phyloP scores from a whole-genome alignment of 345 rosid species.

The Lagerstroemia speciosa region DNA sequence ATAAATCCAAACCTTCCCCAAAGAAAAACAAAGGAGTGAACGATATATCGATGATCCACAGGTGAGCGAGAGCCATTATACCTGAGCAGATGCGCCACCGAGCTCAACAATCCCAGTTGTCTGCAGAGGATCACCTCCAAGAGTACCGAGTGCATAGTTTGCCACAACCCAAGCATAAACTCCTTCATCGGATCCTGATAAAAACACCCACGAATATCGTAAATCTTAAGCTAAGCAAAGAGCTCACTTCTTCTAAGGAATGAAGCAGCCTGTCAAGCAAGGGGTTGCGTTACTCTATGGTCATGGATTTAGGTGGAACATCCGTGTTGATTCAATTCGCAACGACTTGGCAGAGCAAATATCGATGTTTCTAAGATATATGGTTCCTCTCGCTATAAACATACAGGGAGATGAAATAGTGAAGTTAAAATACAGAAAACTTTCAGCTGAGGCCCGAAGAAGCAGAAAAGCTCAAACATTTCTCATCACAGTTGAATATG shows the following conservation, averaged over 20 bases:
- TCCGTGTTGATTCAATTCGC: neutral
- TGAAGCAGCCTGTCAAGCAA: neutral
- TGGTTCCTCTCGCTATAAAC: neutral
- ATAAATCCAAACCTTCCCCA: neutral
- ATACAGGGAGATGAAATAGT: neutral
- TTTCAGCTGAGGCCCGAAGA: neutral
- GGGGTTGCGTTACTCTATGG: neutral
- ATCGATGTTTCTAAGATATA: neutral
- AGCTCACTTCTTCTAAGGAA: neutral
- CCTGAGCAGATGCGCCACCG: slow-evolving; percentile 98
- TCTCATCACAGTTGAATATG: neutral
- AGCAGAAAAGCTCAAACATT: neutral
- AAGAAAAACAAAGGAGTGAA: neutral
- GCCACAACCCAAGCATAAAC: slow-evolving; percentile 92
- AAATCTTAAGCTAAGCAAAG: neutral
- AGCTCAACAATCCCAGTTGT: slow-evolving; percentile 94
- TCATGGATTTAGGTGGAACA: neutral
- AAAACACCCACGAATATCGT: slow-evolving; percentile 12
- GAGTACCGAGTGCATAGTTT: slow-evolving; percentile 65
- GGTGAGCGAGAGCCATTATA: slow-evolving; percentile 15
- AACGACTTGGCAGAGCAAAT: neutral
- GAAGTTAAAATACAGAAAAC: neutral
- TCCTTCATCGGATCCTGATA: slow-evolving; percentile 90
- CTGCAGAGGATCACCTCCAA: slow-evolving; percentile 65
- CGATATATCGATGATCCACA: neutral